Evolutionary conservation across 225 moss, liverwort and hornwort species (phyloP), one percentile per base, ranked within the genome.

Genomic region (Pseudoscleropodium purum): DNA sequence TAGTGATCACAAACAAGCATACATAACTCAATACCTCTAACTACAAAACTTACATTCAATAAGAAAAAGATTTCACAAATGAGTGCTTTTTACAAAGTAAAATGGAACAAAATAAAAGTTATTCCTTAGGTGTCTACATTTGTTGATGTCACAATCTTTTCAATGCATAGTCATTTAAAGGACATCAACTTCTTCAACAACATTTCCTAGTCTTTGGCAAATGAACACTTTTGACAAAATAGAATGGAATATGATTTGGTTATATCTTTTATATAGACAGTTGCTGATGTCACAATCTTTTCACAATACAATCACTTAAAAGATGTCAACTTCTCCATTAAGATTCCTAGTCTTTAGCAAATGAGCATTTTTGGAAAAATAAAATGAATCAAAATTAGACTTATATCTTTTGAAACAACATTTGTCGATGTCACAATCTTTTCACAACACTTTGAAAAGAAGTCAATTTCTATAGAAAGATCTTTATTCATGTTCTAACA

Each of bases 131-230:
- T 52, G 1, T 52, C 1, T 3, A 36, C 9, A 0, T 52, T 77
- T 8, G 5, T 78, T 54, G 54, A 78, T 78, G 78, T 54, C 37
- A 47, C 75, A 54, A 24, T 78, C 24, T 3, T 36, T 77, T 54
- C 0, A 24, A 1, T 7, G 14, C 0, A 78, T 2, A 36, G 24
- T 34, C 8, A 52, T 20, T 3, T 33, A 3, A 8, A 51, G 34
- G 3, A 14, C 0, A 0, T 33, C 33, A 49, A 20, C 4, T 33
- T 75, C 20, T 75, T 2, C 5, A 33, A 19, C 2, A 51, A 20
- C 2, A 13, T 75, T 75, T 20, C 5, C 16, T 4, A 49, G 0
- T 49, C 33, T 51, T 49, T 0, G 0, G 0, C 18, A 47, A 13
- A 51, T 51, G 33, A 75, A 5, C 1, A 51, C 3, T 20, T 19